A percentile compares a stretch with the other conserved stretches of the same genome.
These are phyloP conservation scores for Tricholoma hemisulphureum DNA, from an alignment of 768 basidiomycete genomes.

Conservation along the genomic window DNA sequence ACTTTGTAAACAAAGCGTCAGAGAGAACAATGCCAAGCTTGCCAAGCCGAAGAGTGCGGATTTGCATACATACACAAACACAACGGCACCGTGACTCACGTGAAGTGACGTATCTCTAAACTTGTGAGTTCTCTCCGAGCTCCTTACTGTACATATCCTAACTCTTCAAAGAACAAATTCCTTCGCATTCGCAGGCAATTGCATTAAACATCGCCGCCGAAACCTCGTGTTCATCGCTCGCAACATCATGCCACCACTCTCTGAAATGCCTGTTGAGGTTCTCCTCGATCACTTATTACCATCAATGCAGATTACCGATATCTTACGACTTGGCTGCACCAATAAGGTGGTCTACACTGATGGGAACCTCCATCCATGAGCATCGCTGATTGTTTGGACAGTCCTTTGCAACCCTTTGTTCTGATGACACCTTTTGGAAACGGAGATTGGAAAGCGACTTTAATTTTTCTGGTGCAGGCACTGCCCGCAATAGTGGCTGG, in stretches of 20 bases:
- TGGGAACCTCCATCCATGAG: background rate
- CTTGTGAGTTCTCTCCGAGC: too few relatives aligned
- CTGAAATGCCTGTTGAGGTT: slow-evolving; percentile 72
- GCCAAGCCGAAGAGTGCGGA: too few relatives aligned
- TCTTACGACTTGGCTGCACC: slow-evolving; percentile 59
- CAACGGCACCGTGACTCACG: background rate
- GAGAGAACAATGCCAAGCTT: too few relatives aligned
- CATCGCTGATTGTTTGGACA: slow-evolving; percentile 15
- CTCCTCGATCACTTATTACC: slow-evolving; percentile 73
- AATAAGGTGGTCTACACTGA: slow-evolving; percentile 44
- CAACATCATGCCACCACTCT: slow-evolving; percentile 37
- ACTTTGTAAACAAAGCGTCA: too few relatives aligned
- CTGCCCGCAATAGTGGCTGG: slow-evolving; percentile 77
- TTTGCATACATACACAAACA: too few relatives aligned
- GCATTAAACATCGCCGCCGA: background rate
- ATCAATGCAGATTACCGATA: slow-evolving; percentile 48
- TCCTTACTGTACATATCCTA: too few relatives aligned
- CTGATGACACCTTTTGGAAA: slow-evolving; percentile 82
- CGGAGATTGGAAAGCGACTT: slow-evolving; percentile 65
- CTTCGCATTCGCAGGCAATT: background rate
- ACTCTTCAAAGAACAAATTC: too few relatives aligned
- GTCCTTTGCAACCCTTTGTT: slow-evolving; percentile 58
- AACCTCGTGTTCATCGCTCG: background rate
- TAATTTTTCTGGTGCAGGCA: slow-evolving; percentile 71
- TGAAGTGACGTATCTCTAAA: background rate